Base-by-base conservation (phyloP, 2,329 filamentous ascomycete species). In the Aspergillus intermedius region DNA sequence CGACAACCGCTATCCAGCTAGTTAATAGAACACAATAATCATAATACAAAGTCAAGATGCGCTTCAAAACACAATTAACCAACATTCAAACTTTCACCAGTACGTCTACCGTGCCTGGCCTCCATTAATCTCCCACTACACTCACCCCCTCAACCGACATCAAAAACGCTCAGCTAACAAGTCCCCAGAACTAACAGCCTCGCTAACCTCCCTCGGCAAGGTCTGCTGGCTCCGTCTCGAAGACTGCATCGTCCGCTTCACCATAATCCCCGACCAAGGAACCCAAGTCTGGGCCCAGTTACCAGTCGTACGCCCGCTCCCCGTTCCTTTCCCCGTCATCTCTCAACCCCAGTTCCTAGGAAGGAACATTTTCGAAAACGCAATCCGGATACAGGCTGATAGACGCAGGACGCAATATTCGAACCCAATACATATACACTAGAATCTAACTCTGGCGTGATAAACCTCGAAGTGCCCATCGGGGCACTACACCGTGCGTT, bases 381-480 rank as follows among this genome's bases (percentile, higher is more conserved):
- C 25, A 30, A 12, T 12, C 25, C 25, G 78, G 88, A 95, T 63
- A 3, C 7, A 40, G 10, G 10, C 17, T 40, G 10, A 40, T 5
- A 12, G 3, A 3, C 1, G 12, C 4, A 40, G 37, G 37, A 40
- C 4, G 84, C 89, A 58, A 89, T 98, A 60, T 97, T 98, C 68
- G 88, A 94, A 80, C 64, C 67, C 49, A 54, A 56, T 8, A 90
- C 64, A 56, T 95, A 94, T 73, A 81, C 83, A 47, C 84, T 97
- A 57, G 86, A 95, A 67, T 95, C 91, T 44, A 87, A 87, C 45
- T 86, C 90, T 43, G 95, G 95, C 70, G 88, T 90, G 46, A 96
- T 98, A 72, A 96, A 98, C 71, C 84, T 98, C 54, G 93, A 98
- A 72, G 81, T 98, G 1, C 90, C 93, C 22, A 82, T 97, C n/a